Percentiles rank a stretch among this genome's conserved stretches.
Evolutionary conservation across 2,329 filamentous ascomycete genomes (phyloP).

Genomic region (Clarireedia homoeocarpa): DNA sequence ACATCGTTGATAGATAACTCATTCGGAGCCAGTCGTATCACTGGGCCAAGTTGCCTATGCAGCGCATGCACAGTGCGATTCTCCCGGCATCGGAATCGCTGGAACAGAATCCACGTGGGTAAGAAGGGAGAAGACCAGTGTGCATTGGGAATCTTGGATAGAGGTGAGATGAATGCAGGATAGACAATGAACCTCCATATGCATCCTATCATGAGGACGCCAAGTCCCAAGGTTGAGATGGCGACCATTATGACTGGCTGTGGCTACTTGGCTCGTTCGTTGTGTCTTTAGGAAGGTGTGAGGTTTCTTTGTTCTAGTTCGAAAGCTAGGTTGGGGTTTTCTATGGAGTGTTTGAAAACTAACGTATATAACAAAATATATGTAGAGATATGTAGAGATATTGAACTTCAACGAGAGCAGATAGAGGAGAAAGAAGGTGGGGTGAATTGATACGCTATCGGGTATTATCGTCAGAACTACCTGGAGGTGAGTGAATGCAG

Average conservation of each 20-base stretch:
- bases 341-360: too few species aligned
- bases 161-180: constrained; percentile 48
- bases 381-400: too few species aligned
- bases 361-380: too few species aligned
- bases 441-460: background rate
- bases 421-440: background rate
- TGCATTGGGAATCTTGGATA: constrained; percentile 58
- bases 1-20: constrained; percentile 65
- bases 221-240: constrained; percentile 1
- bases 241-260: constrained; percentile 3
- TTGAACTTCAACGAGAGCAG: too few species aligned
- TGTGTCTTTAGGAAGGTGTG: background rate
- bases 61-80: constrained; percentile 53
- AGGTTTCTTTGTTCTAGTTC: background rate
- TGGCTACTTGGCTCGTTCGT: background rate
- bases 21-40: constrained; percentile 29
- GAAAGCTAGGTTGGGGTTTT: background rate
- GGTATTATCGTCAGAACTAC: background rate
- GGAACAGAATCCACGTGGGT: constrained; percentile 59
- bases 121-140: constrained; percentile 60
- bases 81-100: constrained; percentile 51
- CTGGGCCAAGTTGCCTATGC: constrained; percentile 31
- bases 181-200: constrained; percentile 37
- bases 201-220: constrained; percentile 6
- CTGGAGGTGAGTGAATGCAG: background rate